Conservation (phyloP, 2,329 filamentous ascomycete genomes). For the Xylariaceae sp. region DNA sequence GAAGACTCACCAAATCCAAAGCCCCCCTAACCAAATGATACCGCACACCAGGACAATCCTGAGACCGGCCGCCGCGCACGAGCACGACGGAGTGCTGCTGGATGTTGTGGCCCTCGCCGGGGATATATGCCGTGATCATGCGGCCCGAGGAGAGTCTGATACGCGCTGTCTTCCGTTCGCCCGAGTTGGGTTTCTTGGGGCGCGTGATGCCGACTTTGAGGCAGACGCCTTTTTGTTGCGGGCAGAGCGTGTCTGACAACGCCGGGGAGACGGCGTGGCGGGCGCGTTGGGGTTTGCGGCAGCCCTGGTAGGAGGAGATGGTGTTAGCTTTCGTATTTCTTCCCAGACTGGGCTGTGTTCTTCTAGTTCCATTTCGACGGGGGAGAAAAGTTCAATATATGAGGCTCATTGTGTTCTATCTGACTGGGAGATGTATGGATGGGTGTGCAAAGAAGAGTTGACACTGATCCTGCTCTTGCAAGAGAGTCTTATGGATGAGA, state of each 20-base stretch:
- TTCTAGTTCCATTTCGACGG: neutral
- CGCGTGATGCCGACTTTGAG: constrained; percentile 89
- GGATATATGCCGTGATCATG: constrained; percentile 89
- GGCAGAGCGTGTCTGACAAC: constrained; percentile 62
- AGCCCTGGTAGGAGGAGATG: constrained; percentile 49
- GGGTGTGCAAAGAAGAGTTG: no score
- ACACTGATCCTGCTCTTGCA: no score
- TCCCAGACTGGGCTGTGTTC: neutral
- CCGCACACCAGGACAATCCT: constrained; percentile 98
- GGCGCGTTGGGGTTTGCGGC: constrained; percentile 72
- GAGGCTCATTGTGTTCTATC: no score
- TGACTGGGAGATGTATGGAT: neutral
- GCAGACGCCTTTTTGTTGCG: constrained; percentile 92
- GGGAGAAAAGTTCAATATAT: neutral
- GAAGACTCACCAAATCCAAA: constrained; percentile 75
- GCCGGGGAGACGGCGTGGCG: constrained; percentile 88
- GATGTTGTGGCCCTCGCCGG: constrained; percentile 96
- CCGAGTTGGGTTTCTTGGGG: constrained; percentile 98
- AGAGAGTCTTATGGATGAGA: neutral
- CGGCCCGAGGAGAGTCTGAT: constrained; percentile 83
- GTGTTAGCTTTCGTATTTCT: neutral
- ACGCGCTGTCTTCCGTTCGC: constrained; percentile 91
- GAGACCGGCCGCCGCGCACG: constrained; percentile 85
- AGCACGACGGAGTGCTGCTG: constrained; percentile 98
- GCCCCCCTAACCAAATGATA: constrained; percentile 91